These are phyloP conservation scores for Candida railenensis DNA, from an alignment of 805 yeast species.

Conservation along the genomic window DNA sequence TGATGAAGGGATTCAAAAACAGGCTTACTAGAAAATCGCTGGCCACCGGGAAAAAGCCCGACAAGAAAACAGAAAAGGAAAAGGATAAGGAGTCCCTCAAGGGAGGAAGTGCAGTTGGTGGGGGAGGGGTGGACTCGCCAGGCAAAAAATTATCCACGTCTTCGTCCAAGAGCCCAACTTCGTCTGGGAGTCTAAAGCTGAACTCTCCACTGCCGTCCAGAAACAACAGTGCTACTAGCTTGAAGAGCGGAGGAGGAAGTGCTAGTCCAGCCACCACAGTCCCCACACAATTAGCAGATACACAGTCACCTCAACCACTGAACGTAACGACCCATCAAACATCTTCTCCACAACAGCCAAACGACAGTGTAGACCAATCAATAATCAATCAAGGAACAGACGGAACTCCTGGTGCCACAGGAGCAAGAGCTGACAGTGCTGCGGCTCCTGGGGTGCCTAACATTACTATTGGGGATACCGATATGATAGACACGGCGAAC, in stretches of 20 bases:
- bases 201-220: constrained; percentile 4
- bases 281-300: constrained; percentile 15
- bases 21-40: constrained; percentile 43
- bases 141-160: constrained; percentile 9
- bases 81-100: constrained; percentile 14
- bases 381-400: too few relatives aligned
- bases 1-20: constrained; percentile 50
- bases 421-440: constrained; percentile 2
- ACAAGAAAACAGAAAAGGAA: constrained; percentile 35
- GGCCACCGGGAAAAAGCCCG: constrained; percentile 32
- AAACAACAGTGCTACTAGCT: constrained; percentile 10
- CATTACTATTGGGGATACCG: constrained; percentile 7
- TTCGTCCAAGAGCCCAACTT: constrained; percentile 15
- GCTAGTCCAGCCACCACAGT: constrained; percentile 20
- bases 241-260: background rate
- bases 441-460: background rate
- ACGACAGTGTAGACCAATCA: background rate
- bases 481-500: constrained; percentile 7
- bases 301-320: background rate
- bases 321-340: background rate
- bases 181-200: constrained; percentile 4
- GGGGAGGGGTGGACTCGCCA: constrained; percentile 4
- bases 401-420: too few relatives aligned
- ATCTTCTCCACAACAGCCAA: background rate
- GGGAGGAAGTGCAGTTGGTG: background rate